phyloP scores from a whole-genome alignment of 2,329 filamentous ascomycete genomes.

The Albophoma yamanashiensis region DNA sequence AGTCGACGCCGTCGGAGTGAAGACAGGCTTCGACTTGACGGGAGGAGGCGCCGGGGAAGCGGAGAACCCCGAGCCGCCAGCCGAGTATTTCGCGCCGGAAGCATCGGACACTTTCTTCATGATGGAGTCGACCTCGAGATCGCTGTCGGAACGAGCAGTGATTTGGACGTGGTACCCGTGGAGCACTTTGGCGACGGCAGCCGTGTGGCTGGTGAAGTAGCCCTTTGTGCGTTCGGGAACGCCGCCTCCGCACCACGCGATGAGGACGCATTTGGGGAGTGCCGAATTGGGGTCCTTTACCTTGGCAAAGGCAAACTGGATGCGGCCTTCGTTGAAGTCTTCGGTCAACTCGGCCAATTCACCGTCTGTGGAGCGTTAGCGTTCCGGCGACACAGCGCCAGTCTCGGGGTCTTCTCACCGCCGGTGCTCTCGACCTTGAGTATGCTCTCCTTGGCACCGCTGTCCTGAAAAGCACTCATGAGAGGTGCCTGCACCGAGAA shows the following conservation, averaged over 20 bases:
- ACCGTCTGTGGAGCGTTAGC: slow-evolving; percentile 53
- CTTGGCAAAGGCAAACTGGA: slow-evolving; percentile 95
- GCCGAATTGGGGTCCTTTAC: slow-evolving; percentile 88
- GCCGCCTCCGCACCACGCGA: slow-evolving; percentile 95
- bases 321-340: slow-evolving; percentile 91
- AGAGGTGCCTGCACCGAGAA: slow-evolving; percentile 90
- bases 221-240: slow-evolving; percentile 98
- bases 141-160: slow-evolving; percentile 82
- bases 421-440: slow-evolving; percentile 90
- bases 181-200: slow-evolving; percentile 80
- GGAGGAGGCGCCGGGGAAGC: slow-evolving; percentile 50
- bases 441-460: slow-evolving; percentile 79
- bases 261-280: slow-evolving; percentile 84
- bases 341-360: slow-evolving; percentile 85
- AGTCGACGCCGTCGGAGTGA: slow-evolving; percentile 60
- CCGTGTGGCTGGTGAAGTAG: slow-evolving; percentile 92
- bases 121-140: slow-evolving; percentile 79
- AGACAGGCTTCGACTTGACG: slow-evolving; percentile 80
- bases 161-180: slow-evolving; percentile 98
- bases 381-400: slow-evolving; percentile 8
- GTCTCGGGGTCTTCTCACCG: slow-evolving; percentile 37
- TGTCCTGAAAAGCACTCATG: slow-evolving; percentile 84
- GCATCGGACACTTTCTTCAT: slow-evolving; percentile 90
- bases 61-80: slow-evolving; percentile 46
- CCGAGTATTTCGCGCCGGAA: slow-evolving; percentile 88